phyloP scores from a whole-genome alignment of 2,329 filamentous ascomycete genomes.

The Colletotrichum eremochloae region DNA sequence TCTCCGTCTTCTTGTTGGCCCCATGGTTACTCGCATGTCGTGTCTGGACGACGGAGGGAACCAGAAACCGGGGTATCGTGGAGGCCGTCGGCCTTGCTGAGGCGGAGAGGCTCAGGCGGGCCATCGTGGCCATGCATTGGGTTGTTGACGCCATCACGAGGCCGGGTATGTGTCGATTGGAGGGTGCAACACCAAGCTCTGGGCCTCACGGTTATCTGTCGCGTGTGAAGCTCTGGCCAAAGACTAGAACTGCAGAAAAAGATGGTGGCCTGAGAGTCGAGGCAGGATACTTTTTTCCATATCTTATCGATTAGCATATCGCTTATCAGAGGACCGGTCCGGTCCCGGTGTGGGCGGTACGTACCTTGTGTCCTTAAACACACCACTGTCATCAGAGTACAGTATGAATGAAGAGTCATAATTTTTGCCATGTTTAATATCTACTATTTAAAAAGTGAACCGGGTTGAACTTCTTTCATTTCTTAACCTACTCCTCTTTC shows the following conservation, averaged over 20 bases:
- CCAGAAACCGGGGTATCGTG: slow-evolving; percentile 63
- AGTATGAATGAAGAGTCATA: slow-evolving; percentile 26
- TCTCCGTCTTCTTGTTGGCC: slow-evolving; percentile 64
- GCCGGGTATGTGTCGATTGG: slow-evolving; percentile 43
- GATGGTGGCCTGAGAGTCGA: slow-evolving; percentile 19
- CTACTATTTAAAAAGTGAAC: neutral
- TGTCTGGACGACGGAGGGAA: slow-evolving; percentile 60
- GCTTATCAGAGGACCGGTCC: slow-evolving; percentile 13
- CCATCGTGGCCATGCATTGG: slow-evolving; percentile 68
- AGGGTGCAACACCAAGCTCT: slow-evolving; percentile 23
- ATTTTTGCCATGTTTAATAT: neutral
- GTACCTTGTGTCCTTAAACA: neutral
- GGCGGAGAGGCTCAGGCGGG: slow-evolving; percentile 61
- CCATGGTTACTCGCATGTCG: slow-evolving; percentile 59
- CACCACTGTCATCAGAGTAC: slow-evolving; percentile 25
- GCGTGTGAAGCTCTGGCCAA: slow-evolving; percentile 34
- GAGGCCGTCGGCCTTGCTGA: slow-evolving; percentile 57
- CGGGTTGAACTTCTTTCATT: no score
- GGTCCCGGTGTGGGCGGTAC: slow-evolving; percentile 18
- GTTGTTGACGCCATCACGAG: slow-evolving; percentile 64
- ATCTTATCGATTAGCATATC: slow-evolving; percentile 1
- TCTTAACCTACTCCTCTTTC: neutral
- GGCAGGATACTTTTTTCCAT: neutral
- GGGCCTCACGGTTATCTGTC: slow-evolving; percentile 2
- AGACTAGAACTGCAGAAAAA: slow-evolving; percentile 36